Conservation (phyloP, 225 moss, liverwort and hornwort genomes). For the Sphagnum contortum region DNA sequence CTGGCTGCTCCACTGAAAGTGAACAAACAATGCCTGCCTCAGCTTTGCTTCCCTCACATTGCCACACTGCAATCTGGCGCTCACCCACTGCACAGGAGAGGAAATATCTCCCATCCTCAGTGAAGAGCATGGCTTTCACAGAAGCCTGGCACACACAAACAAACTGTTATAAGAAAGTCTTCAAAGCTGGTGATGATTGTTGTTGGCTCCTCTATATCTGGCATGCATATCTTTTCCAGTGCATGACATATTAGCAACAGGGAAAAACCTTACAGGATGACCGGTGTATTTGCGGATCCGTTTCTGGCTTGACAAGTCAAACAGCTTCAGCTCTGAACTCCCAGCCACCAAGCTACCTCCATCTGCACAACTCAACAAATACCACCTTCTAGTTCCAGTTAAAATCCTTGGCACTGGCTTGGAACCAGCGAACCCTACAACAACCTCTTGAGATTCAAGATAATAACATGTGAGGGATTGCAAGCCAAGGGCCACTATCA, state of each 20-base stretch:
- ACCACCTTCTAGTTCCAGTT: no score
- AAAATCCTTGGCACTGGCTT: no score
- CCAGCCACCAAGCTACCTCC: conserved; percentile 67
- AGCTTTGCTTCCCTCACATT: conserved; percentile 41
- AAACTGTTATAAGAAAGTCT: no score
- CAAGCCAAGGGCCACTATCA: no score
- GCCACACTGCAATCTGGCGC: conserved; percentile 75
- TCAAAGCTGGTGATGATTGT: no score
- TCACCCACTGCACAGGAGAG: conserved; percentile 75
- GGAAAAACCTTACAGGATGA: conserved; percentile 63
- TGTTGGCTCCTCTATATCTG: no score
- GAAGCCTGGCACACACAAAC: conserved; percentile 30
- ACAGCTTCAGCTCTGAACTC: conserved; percentile 83
- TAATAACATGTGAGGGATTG: no score
- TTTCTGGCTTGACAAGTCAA: conserved; percentile 90
- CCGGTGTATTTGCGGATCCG: conserved; percentile 79
- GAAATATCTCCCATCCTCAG: conserved; percentile 63
- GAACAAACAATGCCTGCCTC: conserved; percentile 40
- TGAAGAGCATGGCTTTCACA: conserved; percentile 62
- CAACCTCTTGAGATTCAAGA: no score
- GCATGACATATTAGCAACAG: no score
- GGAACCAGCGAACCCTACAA: no score
- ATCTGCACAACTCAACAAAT: conserved; percentile 26
- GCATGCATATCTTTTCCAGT: no score
- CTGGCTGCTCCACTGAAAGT: conserved; percentile 71